phyloP scores from a whole-genome alignment of 441 rosid genomes.

The Geranium incanum region DNA sequence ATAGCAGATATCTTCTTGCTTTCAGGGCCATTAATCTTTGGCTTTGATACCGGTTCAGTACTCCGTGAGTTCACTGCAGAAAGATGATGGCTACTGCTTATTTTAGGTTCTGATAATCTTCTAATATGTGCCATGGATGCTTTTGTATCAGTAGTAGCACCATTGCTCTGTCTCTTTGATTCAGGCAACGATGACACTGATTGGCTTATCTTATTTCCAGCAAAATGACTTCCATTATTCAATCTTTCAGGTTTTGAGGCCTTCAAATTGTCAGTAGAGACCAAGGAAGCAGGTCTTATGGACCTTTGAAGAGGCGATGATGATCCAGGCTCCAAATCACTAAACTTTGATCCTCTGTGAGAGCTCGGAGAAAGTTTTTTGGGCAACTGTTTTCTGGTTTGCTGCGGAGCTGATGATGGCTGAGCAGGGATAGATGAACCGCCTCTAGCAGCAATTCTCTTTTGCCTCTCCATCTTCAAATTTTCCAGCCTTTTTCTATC shows the following conservation, averaged over 20 bases:
- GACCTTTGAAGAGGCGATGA: conserved; percentile 66
- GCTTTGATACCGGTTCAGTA: conserved; percentile 34
- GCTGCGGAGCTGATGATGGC: conserved; percentile 36
- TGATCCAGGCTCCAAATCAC: conserved; percentile 70
- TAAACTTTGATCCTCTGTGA: conserved; percentile 69
- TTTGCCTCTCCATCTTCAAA: conserved; percentile 80
- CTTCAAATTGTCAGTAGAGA: conserved; percentile 44
- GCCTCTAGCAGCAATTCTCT: conserved; percentile 80
- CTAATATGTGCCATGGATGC: conserved; percentile 61
- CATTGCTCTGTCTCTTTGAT: conserved; percentile 43
- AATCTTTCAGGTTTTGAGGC: conserved; percentile 46
- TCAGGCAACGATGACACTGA: conserved; percentile 67
- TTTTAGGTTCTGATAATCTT: conserved; percentile 84
- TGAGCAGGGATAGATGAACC: conserved; percentile 39
- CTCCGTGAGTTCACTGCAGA: conserved; percentile 48
- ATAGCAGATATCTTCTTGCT: conserved; percentile 79
- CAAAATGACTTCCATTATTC: conserved; percentile 44
- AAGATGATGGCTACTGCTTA: conserved; percentile 29
- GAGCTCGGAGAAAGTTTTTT: conserved; percentile 61
- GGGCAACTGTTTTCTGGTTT: conserved; percentile 45
- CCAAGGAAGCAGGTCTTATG: conserved; percentile 39
- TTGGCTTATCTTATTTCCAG: conserved; percentile 48
- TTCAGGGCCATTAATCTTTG: conserved; percentile 47
- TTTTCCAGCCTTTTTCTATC: conserved; percentile 70
- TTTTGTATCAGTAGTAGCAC: conserved; percentile 45